Evolutionary conservation across 805 yeast genomes (phyloP).

Genomic region (Pichia eremophila): DNA sequence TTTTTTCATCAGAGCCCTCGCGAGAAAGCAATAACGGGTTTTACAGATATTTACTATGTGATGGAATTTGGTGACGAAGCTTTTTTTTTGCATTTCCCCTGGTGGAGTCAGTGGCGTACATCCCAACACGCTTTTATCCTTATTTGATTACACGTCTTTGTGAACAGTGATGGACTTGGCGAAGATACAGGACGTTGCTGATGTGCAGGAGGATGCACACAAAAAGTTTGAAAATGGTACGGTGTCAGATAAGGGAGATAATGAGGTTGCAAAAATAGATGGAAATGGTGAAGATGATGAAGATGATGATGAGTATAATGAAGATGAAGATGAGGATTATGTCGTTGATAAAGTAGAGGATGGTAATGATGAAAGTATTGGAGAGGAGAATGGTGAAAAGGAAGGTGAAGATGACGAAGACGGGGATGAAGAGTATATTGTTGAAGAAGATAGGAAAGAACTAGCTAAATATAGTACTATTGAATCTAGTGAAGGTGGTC

Average conservation of each 20-base stretch:
- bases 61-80: neutral
- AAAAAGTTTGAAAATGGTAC: neutral
- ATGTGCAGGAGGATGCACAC: no score
- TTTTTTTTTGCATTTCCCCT: neutral
- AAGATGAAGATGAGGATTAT: constrained; percentile 51
- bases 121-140: neutral
- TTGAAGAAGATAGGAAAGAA: constrained; percentile 16
- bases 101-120: neutral
- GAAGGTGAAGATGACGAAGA: constrained; percentile 30
- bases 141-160: neutral
- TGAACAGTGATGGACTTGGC: neutral
- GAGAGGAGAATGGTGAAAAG: constrained; percentile 14
- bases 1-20: neutral
- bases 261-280: neutral
- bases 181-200: neutral
- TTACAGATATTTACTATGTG: no score
- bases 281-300: neutral
- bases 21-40: neutral
- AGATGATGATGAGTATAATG: constrained; percentile 36
- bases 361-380: no score
- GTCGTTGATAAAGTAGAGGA: constrained; percentile 26
- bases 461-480: constrained; percentile 39
- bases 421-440: constrained; percentile 16
- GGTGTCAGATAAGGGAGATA: neutral
- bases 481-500: constrained; percentile 30